Evolutionary conservation across 2,329 filamentous ascomycete genomes (phyloP).

Genomic region (Phyllosticta citrichinensis): DNA sequence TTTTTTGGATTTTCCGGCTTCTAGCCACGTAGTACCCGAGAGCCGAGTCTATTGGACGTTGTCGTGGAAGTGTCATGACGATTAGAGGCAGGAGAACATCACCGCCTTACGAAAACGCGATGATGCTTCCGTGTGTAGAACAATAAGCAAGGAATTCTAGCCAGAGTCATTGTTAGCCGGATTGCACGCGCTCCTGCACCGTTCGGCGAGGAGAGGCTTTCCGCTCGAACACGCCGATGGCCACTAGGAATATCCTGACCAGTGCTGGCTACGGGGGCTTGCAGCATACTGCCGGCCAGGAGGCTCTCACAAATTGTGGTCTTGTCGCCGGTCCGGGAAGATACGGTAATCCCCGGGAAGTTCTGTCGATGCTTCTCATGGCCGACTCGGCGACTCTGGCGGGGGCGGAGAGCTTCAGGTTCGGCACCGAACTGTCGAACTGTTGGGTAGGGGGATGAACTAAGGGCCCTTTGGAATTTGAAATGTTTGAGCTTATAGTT

Average conservation of each 20-base stretch:
- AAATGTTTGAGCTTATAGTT: not conserved
- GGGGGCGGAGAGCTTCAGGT: not conserved
- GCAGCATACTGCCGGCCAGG: not conserved
- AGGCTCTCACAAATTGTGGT: not conserved
- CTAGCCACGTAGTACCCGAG: not conserved
- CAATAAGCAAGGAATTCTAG: not conserved
- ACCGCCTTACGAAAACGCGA: not conserved
- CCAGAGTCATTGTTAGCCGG: not conserved
- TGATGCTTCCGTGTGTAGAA: not conserved
- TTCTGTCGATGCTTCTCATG: not conserved
- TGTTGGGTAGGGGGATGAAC: not conserved
- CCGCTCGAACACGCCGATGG: not conserved
- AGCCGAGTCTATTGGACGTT: not conserved
- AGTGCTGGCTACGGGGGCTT: not conserved
- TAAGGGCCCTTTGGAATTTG: not conserved
- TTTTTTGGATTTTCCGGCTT: not conserved
- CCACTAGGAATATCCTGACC: not conserved
- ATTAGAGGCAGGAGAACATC: not conserved
- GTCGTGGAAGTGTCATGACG: not conserved
- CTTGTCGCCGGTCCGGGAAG: not conserved
- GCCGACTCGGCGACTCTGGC: not conserved
- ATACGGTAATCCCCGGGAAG: not conserved
- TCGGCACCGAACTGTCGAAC: not conserved
- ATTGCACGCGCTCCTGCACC: not conserved
- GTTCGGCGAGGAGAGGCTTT: not conserved